These are phyloP conservation scores for Butyriboletus loyo DNA, from an alignment of 768 basidiomycete genomes.

Conservation along the genomic window DNA sequence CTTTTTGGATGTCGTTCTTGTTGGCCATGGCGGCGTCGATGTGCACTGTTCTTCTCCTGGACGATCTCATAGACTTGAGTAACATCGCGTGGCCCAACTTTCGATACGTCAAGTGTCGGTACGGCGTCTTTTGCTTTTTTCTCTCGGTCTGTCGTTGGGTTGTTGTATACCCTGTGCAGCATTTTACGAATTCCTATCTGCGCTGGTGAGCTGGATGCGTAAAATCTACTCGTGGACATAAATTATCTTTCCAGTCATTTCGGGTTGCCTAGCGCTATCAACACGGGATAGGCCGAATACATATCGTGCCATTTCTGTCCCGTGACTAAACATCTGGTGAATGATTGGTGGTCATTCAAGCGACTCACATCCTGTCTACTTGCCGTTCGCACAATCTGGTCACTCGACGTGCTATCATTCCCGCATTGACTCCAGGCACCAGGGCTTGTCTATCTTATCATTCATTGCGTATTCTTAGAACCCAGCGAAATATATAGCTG, in stretches of 20 bases:
- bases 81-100: no score
- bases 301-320: neutral
- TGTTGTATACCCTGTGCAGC: neutral
- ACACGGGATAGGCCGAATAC: neutral
- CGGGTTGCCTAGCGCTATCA: neutral
- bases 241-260: neutral
- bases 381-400: neutral
- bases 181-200: neutral
- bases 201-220: neutral
- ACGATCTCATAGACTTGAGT: no score
- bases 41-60: no score
- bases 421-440: no score
- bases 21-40: no score
- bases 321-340: neutral
- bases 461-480: conserved; percentile 2
- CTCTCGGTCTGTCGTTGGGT: no score
- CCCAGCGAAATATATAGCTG: neutral
- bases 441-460: conserved; percentile 2
- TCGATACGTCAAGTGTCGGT: no score
- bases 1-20: neutral
- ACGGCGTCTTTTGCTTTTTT: no score
- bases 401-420: neutral
- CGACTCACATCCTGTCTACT: neutral
- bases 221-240: neutral
- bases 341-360: neutral